These are phyloP conservation scores for Sherardia arvensis DNA, from an alignment of 257 asterid genomes.

Conservation along the genomic window DNA sequence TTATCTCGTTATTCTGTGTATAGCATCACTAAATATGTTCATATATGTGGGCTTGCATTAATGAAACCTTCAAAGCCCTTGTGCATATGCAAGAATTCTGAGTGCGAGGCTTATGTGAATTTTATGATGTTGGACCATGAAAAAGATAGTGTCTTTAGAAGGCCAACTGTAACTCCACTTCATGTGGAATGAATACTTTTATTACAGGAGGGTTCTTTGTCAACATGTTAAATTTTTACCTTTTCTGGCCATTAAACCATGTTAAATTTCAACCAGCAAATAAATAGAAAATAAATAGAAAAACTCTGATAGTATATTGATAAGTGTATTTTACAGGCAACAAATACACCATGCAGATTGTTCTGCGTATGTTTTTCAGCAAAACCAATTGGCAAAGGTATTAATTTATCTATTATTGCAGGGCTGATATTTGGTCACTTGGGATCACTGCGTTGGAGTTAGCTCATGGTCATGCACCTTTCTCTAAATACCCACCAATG, in stretches of 20 bases:
- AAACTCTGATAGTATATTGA: not conserved
- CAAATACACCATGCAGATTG: not conserved
- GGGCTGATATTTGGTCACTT: constrained; percentile 99
- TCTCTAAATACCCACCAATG: constrained; percentile 99
- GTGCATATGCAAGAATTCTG: not conserved
- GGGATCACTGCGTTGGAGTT: constrained; percentile 98
- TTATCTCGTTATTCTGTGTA: not conserved
- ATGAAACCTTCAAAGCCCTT: too few relatives aligned
- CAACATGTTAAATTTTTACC: not conserved
- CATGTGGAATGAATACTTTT: not conserved
- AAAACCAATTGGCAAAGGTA: not conserved
- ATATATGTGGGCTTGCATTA: not conserved
- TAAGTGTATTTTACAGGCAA: not conserved
- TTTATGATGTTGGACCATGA: not conserved
- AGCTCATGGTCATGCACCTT: constrained; percentile 99
- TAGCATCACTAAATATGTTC: not conserved
- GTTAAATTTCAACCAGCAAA: not conserved
- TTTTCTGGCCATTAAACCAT: not conserved
- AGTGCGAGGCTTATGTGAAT: not conserved
- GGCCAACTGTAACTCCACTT: not conserved
- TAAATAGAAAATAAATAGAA: not conserved
- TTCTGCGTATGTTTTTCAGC: constrained; percentile 8
- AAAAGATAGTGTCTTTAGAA: not conserved
- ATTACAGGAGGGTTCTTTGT: not conserved
- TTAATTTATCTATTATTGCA: constrained; percentile 18